Base-by-base conservation (phyloP, 164 flowering plant genomes). In the Magnolia changhungtana region DNA sequence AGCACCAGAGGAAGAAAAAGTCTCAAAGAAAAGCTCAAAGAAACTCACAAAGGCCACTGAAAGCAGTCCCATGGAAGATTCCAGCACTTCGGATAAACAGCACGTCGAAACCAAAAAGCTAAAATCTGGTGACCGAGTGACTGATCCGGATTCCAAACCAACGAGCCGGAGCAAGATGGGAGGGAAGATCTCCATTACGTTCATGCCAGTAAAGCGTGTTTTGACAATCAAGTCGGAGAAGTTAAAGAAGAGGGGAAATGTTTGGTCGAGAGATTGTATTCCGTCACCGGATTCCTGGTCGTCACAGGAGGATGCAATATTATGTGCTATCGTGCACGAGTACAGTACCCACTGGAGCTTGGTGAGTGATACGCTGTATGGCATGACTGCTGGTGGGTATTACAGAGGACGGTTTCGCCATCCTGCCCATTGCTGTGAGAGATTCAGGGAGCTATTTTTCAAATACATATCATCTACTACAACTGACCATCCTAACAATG, bases 251-350 rank as follows among this genome's bases (percentile, higher is more conserved):
- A 96, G 92, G 78, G 98, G 90, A 50, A 90, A 77, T 72, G 64
- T 90, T 69, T 94, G 98, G 98, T 90, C 91, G 21, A 88, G 84
- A 76, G 98, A 91, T 68, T 89, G 83, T 81, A 78, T 90, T 69
- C 90, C 95, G 10, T 78, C 86, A 13, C 93, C 97, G 10, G 99
- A 96, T 89, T 65, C 80, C 52, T 96, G 99, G 99, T 83, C 88
- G 76, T 81, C 97, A 18, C 90, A 86, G 68, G 99, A 96, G 84
- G 99, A 96, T 88, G 98, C 94, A 7, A 78, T 92, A 75, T 81
- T 96, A 55, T 96, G 99, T 88, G 98, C 98, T 67, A 80, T 87
- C 75, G 93, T 96, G 24, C 98, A 96, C 81, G 98, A 96, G 82
- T 96, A 94, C 84, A 93, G 97, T 27, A 83, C 95, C 16, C 80